phyloP scores from a whole-genome alignment of 2,329 filamentous ascomycete genomes.

The Orbilia brochopaga region DNA sequence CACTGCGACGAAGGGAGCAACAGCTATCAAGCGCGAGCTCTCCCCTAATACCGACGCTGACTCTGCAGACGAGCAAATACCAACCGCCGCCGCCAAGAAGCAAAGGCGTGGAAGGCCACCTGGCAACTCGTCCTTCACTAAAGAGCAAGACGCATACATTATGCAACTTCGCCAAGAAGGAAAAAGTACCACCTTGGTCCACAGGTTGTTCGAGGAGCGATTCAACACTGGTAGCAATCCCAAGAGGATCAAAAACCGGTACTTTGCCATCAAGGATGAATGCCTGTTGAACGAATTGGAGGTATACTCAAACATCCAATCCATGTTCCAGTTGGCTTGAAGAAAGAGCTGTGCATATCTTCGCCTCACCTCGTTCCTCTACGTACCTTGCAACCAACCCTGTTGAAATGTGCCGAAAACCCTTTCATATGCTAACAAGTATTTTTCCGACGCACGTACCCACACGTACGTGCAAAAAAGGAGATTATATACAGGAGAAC shows the following conservation, averaged over 20 bases:
- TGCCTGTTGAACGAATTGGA: conserved; percentile 11
- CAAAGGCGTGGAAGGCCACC: conserved; percentile 4
- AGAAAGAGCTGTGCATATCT: too few species aligned
- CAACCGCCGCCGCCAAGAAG: conserved; percentile 3
- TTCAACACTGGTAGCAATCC: conserved; percentile 16
- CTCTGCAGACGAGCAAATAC: neutral
- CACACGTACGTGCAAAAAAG: neutral
- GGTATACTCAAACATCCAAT: too few species aligned
- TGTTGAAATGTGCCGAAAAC: too few species aligned
- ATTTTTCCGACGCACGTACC: neutral
- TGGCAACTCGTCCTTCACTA: neutral
- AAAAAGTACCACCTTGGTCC: conserved; percentile 17
- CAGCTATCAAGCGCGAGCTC: neutral
- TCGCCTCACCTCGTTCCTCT: too few species aligned
- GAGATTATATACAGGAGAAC: neutral
- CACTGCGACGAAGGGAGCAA: too few species aligned
- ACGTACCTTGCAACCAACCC: too few species aligned
- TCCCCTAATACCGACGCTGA: neutral
- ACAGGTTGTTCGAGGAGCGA: conserved; percentile 17
- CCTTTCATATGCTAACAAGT: too few species aligned
- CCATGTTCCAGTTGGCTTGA: too few species aligned
- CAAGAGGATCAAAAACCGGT: conserved; percentile 21
- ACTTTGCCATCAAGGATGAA: conserved; percentile 21
- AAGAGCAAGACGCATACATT: conserved; percentile 28
- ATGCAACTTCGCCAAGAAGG: conserved; percentile 24